These are phyloP conservation scores for Acacia melanoxylon DNA, from an alignment of 306 rosid genomes.

Conservation along the genomic window DNA sequence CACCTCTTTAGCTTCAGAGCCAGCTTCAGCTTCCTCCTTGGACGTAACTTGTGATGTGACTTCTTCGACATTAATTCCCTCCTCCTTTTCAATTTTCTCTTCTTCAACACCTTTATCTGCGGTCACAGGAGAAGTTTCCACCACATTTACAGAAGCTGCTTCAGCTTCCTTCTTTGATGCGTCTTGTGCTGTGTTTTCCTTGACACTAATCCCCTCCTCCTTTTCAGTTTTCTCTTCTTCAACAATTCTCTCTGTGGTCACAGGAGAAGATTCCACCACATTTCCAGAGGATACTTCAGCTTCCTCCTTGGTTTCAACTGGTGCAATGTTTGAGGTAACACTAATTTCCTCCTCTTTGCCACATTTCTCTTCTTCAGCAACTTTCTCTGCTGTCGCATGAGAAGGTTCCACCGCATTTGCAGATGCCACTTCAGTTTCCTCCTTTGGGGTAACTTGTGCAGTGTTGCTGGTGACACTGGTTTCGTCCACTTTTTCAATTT, in stretches of 20 bases:
- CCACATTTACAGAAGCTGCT: slow-evolving; percentile 23
- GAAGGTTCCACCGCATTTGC: slow-evolving; percentile 35
- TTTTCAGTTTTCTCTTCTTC: slow-evolving; percentile 39
- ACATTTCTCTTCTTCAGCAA: slow-evolving; percentile 36
- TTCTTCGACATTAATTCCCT: neutral
- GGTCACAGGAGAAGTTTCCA: slow-evolving; percentile 37
- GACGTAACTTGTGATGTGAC: slow-evolving; percentile 30
- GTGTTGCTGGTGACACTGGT: neutral
- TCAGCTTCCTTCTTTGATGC: slow-evolving; percentile 32
- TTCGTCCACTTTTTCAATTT: slow-evolving; percentile 34
- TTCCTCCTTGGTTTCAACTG: slow-evolving; percentile 34
- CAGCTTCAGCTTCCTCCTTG: slow-evolving; percentile 28
- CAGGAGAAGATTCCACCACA: slow-evolving; percentile 38
- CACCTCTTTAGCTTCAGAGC: slow-evolving; percentile 25
- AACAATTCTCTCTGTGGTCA: slow-evolving; percentile 26
- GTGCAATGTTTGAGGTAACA: slow-evolving; percentile 2
- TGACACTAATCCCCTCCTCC: neutral
- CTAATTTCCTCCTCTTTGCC: slow-evolving; percentile 25
- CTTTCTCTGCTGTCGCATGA: slow-evolving; percentile 33
- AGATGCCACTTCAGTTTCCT: slow-evolving; percentile 28
- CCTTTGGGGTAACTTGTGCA: slow-evolving; percentile 35
- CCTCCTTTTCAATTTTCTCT: slow-evolving; percentile 33
- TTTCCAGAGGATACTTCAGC: slow-evolving; percentile 21
- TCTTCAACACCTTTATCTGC: slow-evolving; percentile 29
- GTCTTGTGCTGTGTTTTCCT: slow-evolving; percentile 20